Conservation (phyloP, 306 rosid species). For the Morella rubra region DNA sequence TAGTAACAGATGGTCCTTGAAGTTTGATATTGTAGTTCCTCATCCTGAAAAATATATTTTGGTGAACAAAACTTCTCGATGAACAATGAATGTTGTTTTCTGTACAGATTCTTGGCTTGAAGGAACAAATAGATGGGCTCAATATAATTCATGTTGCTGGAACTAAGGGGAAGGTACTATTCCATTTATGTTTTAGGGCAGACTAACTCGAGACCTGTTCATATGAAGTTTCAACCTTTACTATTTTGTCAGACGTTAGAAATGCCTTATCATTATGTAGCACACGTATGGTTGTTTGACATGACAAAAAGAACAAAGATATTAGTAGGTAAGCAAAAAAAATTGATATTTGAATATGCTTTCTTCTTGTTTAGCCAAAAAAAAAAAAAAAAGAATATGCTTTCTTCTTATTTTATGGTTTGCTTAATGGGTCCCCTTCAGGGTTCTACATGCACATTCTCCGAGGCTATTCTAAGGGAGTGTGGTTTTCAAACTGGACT, state of each 20-base stretch:
- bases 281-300: slow-evolving; percentile 13
- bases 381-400: too few species aligned
- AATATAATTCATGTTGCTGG: slow-evolving; percentile 83
- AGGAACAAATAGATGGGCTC: slow-evolving; percentile 51
- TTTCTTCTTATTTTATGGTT: background rate
- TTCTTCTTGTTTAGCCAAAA: background rate
- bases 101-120: slow-evolving; percentile 62
- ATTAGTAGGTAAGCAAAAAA: background rate
- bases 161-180: slow-evolving; percentile 79
- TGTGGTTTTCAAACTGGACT: slow-evolving; percentile 75
- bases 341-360: background rate
- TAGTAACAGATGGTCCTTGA: slow-evolving; percentile 22
- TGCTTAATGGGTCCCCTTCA: slow-evolving; percentile 26
- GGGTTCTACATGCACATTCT: slow-evolving; percentile 75
- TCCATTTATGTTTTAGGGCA: background rate
- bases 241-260: background rate
- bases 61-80: slow-evolving; percentile 11
- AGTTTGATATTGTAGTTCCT: slow-evolving; percentile 1
- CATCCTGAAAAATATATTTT: slow-evolving; percentile 11
- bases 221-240: background rate
- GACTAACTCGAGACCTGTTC: background rate
- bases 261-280: background rate
- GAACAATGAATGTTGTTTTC: slow-evolving; percentile 20
- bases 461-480: slow-evolving; percentile 68
- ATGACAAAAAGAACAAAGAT: slow-evolving; percentile 13